Evolutionary conservation across 2,329 filamentous ascomycete species (phyloP), one percentile per base, ranked within the genome.

Genomic region (Helotiales sp.): DNA sequence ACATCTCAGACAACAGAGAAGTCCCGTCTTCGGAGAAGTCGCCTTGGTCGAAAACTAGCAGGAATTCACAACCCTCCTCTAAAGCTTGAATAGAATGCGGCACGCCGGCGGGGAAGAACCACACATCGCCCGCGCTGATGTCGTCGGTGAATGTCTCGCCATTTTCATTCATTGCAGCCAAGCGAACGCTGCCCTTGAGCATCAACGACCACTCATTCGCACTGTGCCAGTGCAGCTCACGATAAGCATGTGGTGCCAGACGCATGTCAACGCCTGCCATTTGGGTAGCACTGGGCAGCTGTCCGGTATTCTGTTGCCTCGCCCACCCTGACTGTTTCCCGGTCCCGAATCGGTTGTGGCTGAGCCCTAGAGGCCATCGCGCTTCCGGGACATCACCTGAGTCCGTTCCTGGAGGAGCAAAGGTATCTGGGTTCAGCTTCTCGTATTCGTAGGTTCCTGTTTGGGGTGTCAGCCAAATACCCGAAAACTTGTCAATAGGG

Each of bases 181-280:
- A 71, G 5, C 79, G 75, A 2, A 80, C 79, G 38, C 75, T 77
- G 0, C 82, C 82, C 57, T 82, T 81, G 15, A 83, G 72, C 10
- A 85, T 72, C 5, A 82, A 71, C 0, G 78, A 74, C 80, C 80
- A 83, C 63, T 83, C 74, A 48, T 73, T 77, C 36, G 79, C 76
- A 34, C 77, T 81, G 62, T 85, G 82, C 82, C 81, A 88, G 63
- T 88, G 85, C 22, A 88, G 72, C 67, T 88, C 84, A 19, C 85
- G 79, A 60, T 86, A 86, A 0, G 79, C 82, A 25, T 81, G 72
- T 0, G 81, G 76, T n/a, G 76, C 77, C 1, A 85, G 74, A 38
- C 81, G 76, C 82, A 85, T 85, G 61, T 85, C 78, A 0, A 85
- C 82, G 42, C 81, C 82, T 0, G 82, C 81, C 79, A 85, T 83